Evolutionary conservation across 2,329 filamentous ascomycete species (phyloP), one percentile per base, ranked within the genome.

Genomic region (Fusarium sp.): DNA sequence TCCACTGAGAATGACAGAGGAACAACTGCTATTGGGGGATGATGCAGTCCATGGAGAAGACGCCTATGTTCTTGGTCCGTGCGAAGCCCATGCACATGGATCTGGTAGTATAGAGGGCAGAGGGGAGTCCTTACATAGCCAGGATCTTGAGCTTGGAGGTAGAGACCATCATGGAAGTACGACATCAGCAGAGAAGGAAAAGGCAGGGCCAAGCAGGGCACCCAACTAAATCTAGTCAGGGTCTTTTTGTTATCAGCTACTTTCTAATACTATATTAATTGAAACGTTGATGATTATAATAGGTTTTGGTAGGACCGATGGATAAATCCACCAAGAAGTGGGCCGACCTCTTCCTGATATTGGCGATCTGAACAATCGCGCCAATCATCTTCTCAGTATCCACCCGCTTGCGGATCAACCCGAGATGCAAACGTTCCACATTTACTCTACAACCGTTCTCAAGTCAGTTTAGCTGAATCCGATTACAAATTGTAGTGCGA

Each of bases 401-500:
- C 7, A 17, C 7, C 10, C 0, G 3, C 0, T 30, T 50, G 9
- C 15, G 20, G 7, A 17, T 12, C 3, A 4, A 9, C 7, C 2
- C 28, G 7, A 0, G 14, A n/a, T 1, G 9, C 5, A 22, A 18
- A n/a, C 2, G 28, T n/a, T 17, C 5, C 10, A 30, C 8, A 9
- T 30, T n/a, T 9, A 3, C 18, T 10, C 24, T 8, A 47, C 0
- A 26, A 26, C 6, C 4, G 26, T 4, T 48, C 8, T 47, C 24
- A 3, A 28, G 44, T 28, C 26, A n/a, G 20, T 17, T 17, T n/a
- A 2, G 12, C 10, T 4, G 7, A 6, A 13, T n/a, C 12, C 5
- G 28, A 30, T n/a, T 13, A 50, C 1, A 50, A 50, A 50, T 30
- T n/a, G 3, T 0, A 6, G 14, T n/a, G 1, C 0, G 20, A n/a